These are phyloP conservation scores for Chrysosporium queenslandicum DNA, from an alignment of 2,329 filamentous ascomycete species.

Conservation along the genomic window DNA sequence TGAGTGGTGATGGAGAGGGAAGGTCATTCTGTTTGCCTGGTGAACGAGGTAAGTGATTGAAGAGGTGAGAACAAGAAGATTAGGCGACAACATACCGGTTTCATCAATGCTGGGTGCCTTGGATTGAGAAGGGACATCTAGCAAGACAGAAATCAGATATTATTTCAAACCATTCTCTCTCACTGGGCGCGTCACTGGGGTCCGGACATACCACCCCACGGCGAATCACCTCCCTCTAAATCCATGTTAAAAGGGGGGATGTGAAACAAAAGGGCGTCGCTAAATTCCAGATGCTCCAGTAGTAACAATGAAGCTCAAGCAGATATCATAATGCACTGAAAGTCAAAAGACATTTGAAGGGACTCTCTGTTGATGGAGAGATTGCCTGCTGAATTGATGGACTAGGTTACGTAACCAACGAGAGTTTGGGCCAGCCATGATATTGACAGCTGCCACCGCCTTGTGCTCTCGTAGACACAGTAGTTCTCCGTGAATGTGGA, in stretches of 20 bases:
- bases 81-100: conserved; percentile 16
- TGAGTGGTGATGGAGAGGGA: conserved; percentile 27
- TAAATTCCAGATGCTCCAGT: not conserved
- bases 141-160: conserved; percentile 3
- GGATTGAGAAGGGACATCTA: conserved; percentile 41
- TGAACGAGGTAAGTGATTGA: not conserved
- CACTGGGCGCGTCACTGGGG: conserved; percentile 6
- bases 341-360: not conserved
- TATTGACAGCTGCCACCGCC: conserved; percentile 6
- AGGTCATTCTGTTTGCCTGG: conserved; percentile 4
- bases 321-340: not conserved
- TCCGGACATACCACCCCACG: conserved; percentile 40
- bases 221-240: conserved; percentile 38
- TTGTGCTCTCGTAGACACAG: not conserved
- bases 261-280: not conserved
- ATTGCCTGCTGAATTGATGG: not conserved
- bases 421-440: not conserved
- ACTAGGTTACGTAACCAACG: not conserved
- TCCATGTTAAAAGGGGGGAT: conserved; percentile 26
- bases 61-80: not conserved
- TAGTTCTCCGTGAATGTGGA: too few species aligned
- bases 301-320: not conserved
- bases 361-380: not conserved
- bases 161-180: not conserved
- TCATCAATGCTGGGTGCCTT: conserved; percentile 23